Evolutionary conservation across 2,329 filamentous ascomycete species (phyloP), one percentile per base, ranked within the genome.

Genomic region (Parafenestella ontariensis): DNA sequence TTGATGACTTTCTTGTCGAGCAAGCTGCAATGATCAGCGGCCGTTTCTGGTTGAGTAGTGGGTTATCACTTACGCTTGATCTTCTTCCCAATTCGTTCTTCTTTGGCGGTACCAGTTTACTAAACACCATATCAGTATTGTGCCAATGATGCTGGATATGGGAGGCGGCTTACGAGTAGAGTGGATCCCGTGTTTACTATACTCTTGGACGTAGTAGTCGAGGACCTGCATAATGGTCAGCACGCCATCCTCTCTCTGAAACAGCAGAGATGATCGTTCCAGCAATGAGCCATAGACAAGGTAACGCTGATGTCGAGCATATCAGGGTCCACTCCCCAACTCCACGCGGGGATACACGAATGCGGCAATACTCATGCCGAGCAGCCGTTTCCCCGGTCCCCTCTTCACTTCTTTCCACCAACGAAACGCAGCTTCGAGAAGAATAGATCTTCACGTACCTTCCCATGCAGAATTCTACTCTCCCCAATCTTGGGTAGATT

Each of bases 101-200:
- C 85, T 81, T 2, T 85, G 89, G 39, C 92, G 87, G 78, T 99
- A 99, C 91, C 92, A 97, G 77, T 93, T 95, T 56, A 92, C 82
- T 83, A 44, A 20, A 20, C 36, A 24, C 15, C 23, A 33, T 6
- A 42, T 69, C 44, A 70, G 65, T 43, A 40, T 54, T 36, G 36
- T 28, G 39, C 49, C 31, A 26, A n/a, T 45, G 29, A 31, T 4
- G 24, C 29, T 15, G n/a, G 29, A 1, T 23, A 41, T 15, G 2
- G 33, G 33, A n/a, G 40, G 8, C 15, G 24, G 50, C 79, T 75
- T 79, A 83, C 83, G 80, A 15, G 92, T 91, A 0, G 92, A 92
- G 61, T 88, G 85, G 61, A 98, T 76, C 41, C 92, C 91, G 69
- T 88, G 84, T 37, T 84, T 82, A n/a, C 80, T 75, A 76, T 88